Conservation (phyloP, 2,329 filamentous ascomycete genomes). For the Colletotrichum caudatum region DNA sequence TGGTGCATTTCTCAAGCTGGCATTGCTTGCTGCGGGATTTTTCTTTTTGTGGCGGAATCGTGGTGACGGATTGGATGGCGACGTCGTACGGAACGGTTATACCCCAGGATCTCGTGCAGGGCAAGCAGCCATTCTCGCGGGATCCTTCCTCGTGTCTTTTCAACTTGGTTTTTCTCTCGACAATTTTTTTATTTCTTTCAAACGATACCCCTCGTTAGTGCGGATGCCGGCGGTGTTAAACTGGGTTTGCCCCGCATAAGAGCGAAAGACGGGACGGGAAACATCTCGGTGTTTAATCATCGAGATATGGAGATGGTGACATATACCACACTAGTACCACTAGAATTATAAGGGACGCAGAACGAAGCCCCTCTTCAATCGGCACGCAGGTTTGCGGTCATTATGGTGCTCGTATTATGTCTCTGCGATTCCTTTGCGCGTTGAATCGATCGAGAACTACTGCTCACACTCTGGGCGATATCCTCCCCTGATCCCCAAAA, state of each 20-base stretch:
- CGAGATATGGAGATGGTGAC: not conserved
- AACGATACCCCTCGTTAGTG: slow-evolving; percentile 38
- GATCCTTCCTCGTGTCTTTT: slow-evolving; percentile 7
- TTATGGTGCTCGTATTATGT: not conserved
- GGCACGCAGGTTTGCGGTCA: not conserved
- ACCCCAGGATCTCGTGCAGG: slow-evolving; percentile 9
- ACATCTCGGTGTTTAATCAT: not conserved
- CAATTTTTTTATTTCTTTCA: slow-evolving; percentile 8
- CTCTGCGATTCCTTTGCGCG: not conserved
- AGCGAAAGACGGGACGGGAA: not conserved
- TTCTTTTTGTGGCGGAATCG: not conserved
- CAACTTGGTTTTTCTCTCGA: not conserved
- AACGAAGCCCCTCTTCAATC: not conserved
- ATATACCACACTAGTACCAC: slow-evolving; percentile 3
- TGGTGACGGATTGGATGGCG: not conserved
- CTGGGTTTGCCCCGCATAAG: not conserved
- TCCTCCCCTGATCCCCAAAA: not conserved
- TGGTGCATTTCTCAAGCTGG: not conserved
- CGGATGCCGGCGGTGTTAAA: not conserved
- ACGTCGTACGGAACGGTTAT: slow-evolving; percentile 9
- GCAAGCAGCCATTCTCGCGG: not conserved
- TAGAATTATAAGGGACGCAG: not conserved
- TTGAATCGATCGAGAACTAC: not conserved
- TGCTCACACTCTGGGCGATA: not conserved
- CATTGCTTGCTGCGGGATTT: not conserved